phyloP scores from a whole-genome alignment of 2,329 filamentous ascomycete genomes.

The Cercospora berteroae region DNA sequence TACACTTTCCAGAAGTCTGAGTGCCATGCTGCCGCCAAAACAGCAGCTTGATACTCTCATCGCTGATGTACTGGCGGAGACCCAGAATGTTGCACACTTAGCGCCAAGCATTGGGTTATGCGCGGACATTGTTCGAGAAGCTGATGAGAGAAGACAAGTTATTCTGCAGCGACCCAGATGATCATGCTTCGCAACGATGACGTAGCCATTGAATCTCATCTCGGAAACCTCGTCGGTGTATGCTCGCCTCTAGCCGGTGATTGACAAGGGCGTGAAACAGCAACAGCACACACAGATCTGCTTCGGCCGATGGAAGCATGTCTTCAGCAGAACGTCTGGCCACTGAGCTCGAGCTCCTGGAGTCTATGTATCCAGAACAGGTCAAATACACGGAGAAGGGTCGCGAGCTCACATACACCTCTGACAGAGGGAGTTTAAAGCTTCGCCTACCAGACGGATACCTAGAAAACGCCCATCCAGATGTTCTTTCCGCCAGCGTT shows the following conservation, averaged over 20 bases:
- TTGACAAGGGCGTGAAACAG: not conserved
- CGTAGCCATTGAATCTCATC: not conserved
- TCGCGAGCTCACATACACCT: slow-evolving; percentile 42
- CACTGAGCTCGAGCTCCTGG: slow-evolving; percentile 44
- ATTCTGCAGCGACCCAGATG: slow-evolving; percentile 39
- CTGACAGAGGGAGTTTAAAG: slow-evolving; percentile 29
- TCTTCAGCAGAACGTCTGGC: slow-evolving; percentile 28
- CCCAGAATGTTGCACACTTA: slow-evolving; percentile 70
- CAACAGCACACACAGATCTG: not conserved
- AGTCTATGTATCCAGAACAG: slow-evolving; percentile 47
- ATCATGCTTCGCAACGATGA: not conserved
- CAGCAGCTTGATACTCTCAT: slow-evolving; percentile 70
- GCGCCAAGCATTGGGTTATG: slow-evolving; percentile 73
- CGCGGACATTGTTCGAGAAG: slow-evolving; percentile 78
- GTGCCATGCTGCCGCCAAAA: slow-evolving; percentile 59
- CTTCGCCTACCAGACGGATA: slow-evolving; percentile 44
- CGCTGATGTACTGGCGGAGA: slow-evolving; percentile 71
- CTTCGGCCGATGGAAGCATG: not conserved
- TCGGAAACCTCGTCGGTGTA: not conserved
- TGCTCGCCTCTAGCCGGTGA: not conserved
- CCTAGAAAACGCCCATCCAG: slow-evolving; percentile 39
- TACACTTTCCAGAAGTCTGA: slow-evolving; percentile 73
- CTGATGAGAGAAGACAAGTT: slow-evolving; percentile 65
- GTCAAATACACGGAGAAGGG: slow-evolving; percentile 36
- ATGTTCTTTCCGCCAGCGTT: slow-evolving; percentile 41